Conservation (phyloP, 345 rosid genomes). For the Populus alba region DNA sequence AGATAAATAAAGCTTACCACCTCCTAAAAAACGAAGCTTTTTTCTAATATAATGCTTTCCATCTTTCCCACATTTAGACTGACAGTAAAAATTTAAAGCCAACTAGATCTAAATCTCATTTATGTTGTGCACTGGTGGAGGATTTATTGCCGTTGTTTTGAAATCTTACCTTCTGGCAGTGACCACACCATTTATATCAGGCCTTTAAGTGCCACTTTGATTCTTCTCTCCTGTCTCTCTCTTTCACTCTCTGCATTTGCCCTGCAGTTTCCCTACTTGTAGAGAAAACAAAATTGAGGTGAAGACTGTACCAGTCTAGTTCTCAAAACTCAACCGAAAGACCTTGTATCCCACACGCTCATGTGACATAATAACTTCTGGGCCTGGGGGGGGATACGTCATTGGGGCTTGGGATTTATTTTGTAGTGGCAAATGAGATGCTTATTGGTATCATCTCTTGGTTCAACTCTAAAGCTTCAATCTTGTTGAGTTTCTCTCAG, state of each 20-base stretch:
- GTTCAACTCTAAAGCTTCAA: conserved; percentile 26
- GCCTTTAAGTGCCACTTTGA: conserved; percentile 19
- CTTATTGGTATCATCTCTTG: conserved; percentile 3
- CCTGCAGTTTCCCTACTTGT: background rate
- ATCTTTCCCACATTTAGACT: background rate
- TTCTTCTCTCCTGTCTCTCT: conserved; percentile 7
- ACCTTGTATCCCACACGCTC: background rate
- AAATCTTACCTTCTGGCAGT: conserved; percentile 17
- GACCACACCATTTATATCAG: conserved; percentile 23
- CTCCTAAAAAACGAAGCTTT: background rate
- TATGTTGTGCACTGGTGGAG: conserved; percentile 14
- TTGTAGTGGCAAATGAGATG: conserved; percentile 22
- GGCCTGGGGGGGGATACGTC: background rate
- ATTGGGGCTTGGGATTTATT: conserved; percentile 2
- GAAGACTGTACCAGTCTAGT: background rate
- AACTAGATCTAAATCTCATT: conserved; percentile 15
- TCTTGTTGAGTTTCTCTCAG: conserved; percentile 26
- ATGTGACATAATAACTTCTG: background rate
- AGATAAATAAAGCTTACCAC: background rate
- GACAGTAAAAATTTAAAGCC: background rate
- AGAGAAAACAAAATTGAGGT: background rate
- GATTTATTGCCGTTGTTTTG: conserved; percentile 19
- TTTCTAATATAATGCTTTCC: background rate
- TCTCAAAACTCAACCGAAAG: background rate
- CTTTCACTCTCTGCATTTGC: background rate